Evolutionary conservation across 2,329 filamentous ascomycete genomes (phyloP).

Genomic region (Colletotrichum lentis): DNA sequence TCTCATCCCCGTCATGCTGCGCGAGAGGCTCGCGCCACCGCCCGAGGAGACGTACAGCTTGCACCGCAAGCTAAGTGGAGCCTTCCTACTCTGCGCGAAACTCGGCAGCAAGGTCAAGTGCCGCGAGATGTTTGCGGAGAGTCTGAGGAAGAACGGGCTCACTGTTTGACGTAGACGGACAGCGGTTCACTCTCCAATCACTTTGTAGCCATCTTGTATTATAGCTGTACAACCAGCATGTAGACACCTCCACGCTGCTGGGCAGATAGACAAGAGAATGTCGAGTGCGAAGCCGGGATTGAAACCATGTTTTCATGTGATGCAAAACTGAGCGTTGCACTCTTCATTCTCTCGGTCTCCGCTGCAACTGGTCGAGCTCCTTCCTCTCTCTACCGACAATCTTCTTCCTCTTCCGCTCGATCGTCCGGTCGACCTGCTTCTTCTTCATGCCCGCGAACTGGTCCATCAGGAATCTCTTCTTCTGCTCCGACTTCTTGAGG

Average conservation of each 20-base stretch:
- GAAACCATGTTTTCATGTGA: background rate
- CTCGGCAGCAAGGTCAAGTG: slow-evolving; percentile 85
- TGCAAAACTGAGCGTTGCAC: background rate
- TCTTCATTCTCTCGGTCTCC: slow-evolving; percentile 36
- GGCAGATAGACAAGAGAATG: slow-evolving; percentile 8
- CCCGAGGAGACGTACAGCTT: slow-evolving; percentile 97
- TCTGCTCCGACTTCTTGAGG: slow-evolving; percentile 90
- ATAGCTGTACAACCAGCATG: slow-evolving; percentile 29
- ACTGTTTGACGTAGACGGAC: slow-evolving; percentile 1
- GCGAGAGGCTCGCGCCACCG: slow-evolving; percentile 85
- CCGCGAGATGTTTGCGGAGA: slow-evolving; percentile 77
- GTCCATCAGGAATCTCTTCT: slow-evolving; percentile 82
- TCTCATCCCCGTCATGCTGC: slow-evolving; percentile 92
- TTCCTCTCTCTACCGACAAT: slow-evolving; percentile 84
- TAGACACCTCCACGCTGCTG: slow-evolving; percentile 7
- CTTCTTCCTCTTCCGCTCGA: slow-evolving; percentile 92
- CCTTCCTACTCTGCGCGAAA: slow-evolving; percentile 89
- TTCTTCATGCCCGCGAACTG: slow-evolving; percentile 85
- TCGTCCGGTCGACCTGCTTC: slow-evolving; percentile 81
- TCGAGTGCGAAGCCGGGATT: background rate
- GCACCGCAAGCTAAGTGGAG: slow-evolving; percentile 93
- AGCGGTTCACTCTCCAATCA: background rate
- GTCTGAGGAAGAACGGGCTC: slow-evolving; percentile 50
- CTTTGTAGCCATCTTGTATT: slow-evolving; percentile 32
- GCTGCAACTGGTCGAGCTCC: slow-evolving; percentile 61